Base-by-base conservation (phyloP, 371 early-diverging fungal species). In the Mortierella sp. region DNA sequence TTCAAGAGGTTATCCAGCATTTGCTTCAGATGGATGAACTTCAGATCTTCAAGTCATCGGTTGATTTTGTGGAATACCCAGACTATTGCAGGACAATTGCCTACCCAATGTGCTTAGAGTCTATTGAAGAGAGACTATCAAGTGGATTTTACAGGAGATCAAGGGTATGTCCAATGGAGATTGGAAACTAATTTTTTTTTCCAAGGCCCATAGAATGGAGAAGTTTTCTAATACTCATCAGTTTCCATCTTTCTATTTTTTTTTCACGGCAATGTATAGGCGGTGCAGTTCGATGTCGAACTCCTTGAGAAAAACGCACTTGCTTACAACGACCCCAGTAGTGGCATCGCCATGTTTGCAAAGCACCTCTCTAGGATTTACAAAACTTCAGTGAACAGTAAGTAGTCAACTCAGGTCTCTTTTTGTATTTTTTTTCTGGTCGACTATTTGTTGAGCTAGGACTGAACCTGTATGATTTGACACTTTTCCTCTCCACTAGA, bases 71-170 rank as follows among this genome's bases (percentile, higher is more conserved):
- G 57, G 84, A 81, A 11, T 91, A 91, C 57, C 87, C 90, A 0
- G 84, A 88, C 47, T 94, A 94, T 75, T 80, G 90, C 48, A 74
- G 85, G 14, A 66, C 84, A 37, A 81, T 94, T 28, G 90, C 94
- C 0, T 92, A 94, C 50, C 94, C 94, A 0, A 88, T 92, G 23
- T 91, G 91, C 56, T 66, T 94, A 25, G 84, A 88, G 44, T 84
- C 87, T 30, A 83, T 93, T 16, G 55, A 66, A 7, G 85, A 87
- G 37, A 85, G 94, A 28, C 59, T 93, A 9, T 60, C 80, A 0
- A 88, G 83, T 64, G 75, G 82, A 7, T 93, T 86, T 66, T 93
- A 93, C 66, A 83, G 94, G n/a, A 83, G 86, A 3, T 50, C 80
- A 45, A 87, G 86, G 64, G 92, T 82, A 82, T 62, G 15, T 37